A percentile compares a stretch with the other conserved stretches of the same genome.
Conservation (phyloP, 352 stramenopile genomes). For the Globisporangium echinulatum region DNA sequence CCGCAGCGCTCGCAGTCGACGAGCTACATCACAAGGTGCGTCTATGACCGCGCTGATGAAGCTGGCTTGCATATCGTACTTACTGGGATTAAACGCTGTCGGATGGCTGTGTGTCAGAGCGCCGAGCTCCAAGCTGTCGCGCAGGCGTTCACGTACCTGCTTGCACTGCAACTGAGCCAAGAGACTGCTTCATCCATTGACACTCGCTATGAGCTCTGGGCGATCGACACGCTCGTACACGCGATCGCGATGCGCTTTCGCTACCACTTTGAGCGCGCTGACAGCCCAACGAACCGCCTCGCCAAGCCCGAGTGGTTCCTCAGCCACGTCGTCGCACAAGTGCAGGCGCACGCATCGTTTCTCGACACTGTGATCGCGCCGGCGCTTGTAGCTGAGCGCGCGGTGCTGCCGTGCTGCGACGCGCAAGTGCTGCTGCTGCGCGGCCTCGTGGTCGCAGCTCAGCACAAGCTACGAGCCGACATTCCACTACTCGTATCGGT, state of each 20-base stretch:
- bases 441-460: slow-evolving; percentile 29
- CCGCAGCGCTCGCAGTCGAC: slow-evolving; percentile 23
- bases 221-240: slow-evolving; percentile 56
- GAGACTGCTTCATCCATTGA: neutral
- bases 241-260: slow-evolving; percentile 52
- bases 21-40: slow-evolving; percentile 25
- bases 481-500: slow-evolving; percentile 37
- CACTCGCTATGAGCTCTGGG: slow-evolving; percentile 36
- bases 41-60: neutral
- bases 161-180: slow-evolving; percentile 50
- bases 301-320: slow-evolving; percentile 76
- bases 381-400: slow-evolving; percentile 38
- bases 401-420: slow-evolving; percentile 45
- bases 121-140: slow-evolving; percentile 23
- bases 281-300: slow-evolving; percentile 65
- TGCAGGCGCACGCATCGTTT: slow-evolving; percentile 35
- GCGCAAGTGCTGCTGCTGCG: slow-evolving; percentile 54
- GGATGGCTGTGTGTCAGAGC: neutral
- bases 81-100: neutral
- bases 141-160: slow-evolving; percentile 40
- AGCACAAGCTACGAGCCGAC: slow-evolving; percentile 46
- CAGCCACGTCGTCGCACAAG: slow-evolving; percentile 54
- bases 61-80: neutral
- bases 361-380: slow-evolving; percentile 33
- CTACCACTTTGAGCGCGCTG: slow-evolving; percentile 65